Base-by-base conservation (phyloP, 2,329 filamentous ascomycete species). In the Sporothrix variecibatus region DNA sequence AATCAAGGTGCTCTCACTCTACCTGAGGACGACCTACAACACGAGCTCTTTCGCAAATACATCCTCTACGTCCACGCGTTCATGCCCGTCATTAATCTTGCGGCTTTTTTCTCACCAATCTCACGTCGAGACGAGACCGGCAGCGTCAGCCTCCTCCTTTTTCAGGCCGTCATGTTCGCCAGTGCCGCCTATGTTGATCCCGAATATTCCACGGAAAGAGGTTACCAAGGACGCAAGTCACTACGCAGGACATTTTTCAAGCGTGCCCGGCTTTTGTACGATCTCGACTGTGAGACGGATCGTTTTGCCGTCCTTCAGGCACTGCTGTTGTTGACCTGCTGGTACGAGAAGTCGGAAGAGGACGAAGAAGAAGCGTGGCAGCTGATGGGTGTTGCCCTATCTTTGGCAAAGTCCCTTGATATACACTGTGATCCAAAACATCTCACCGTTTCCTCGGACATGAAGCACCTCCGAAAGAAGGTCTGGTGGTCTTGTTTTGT, bases 21-120 rank as follows among this genome's bases (percentile, higher is more conserved):
- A 1, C 51, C 51, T 17, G 51, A 56, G 9, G 51, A 56, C 7
- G 51, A 56, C 11, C 51, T 56, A 8, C 51, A 56, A 26, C 51
- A 56, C n/a, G 51, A 56, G n/a, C 51, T 56, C n/a, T 56, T 56
- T 56, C n/a, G 51, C 6, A 56, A 56, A 56, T 56, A 56, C 51
- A 56, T 56, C 51, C n/a, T 56, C 8, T 56, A 56, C 26, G 51
- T 26, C 51, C 23, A 26, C n/a, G 51, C 51, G 11, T 56, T 56
- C n/a, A 56, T 56, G 51, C 51, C 51, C 11, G 51, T 56, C 51
- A 56, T 56, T n/a, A 56, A 56, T 20, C 5, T 56, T 17, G 51
- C 51, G 23, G n/a, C n/a, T 6, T 56, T 56, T 56, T 56, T 56
- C 51, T 26, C 51, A n/a, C 51, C 51, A 1, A 56, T 56, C n/a